Conservation (phyloP, 139 green algal species). For the Chara braunii region DNA sequence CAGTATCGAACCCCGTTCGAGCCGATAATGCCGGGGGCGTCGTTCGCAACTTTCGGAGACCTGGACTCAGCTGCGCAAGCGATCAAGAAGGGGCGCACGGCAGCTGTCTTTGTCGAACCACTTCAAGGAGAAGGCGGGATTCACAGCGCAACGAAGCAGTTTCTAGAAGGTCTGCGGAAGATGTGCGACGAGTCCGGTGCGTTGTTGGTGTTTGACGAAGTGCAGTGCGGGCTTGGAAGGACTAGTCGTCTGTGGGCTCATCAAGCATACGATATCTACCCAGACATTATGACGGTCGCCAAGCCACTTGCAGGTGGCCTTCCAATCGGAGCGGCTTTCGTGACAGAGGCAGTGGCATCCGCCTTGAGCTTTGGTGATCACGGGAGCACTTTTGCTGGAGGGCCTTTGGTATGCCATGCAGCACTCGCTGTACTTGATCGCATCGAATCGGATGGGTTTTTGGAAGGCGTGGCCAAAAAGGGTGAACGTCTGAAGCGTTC, state of each 20-base stretch:
- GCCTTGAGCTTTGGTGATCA: slow-evolving; percentile 91
- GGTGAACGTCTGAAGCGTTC: slow-evolving; percentile 65
- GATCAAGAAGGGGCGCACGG: slow-evolving; percentile 76
- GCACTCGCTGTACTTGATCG: slow-evolving; percentile 44
- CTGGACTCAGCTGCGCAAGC: slow-evolving; percentile 38
- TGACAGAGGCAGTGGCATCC: slow-evolving; percentile 83
- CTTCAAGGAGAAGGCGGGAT: slow-evolving; percentile 89
- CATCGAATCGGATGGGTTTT: slow-evolving; percentile 65
- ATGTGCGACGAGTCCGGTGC: slow-evolving; percentile 88
- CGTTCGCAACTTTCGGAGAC: slow-evolving; percentile 44
- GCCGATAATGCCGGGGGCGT: slow-evolving; percentile 77
- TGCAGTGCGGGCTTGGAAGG: slow-evolving; percentile 74
- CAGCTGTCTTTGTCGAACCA: slow-evolving; percentile 94
- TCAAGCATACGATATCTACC: slow-evolving; percentile 72
- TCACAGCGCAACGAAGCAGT: slow-evolving; percentile 50
- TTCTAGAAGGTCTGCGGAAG: slow-evolving; percentile 61
- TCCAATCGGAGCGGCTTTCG: slow-evolving; percentile 87
- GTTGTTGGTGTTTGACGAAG: slow-evolving; percentile 93
- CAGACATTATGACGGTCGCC: slow-evolving; percentile 94
- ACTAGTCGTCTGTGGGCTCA: slow-evolving; percentile 88
- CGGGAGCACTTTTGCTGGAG: slow-evolving; percentile 94
- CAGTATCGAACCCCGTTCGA: slow-evolving; percentile 78
- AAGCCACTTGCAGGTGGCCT: slow-evolving; percentile 91
- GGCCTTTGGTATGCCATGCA: slow-evolving; percentile 78
- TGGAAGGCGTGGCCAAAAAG: slow-evolving; percentile 63